phyloP scores from a whole-genome alignment of 2,329 filamentous ascomycete species.

The Talaromyces sp. region DNA sequence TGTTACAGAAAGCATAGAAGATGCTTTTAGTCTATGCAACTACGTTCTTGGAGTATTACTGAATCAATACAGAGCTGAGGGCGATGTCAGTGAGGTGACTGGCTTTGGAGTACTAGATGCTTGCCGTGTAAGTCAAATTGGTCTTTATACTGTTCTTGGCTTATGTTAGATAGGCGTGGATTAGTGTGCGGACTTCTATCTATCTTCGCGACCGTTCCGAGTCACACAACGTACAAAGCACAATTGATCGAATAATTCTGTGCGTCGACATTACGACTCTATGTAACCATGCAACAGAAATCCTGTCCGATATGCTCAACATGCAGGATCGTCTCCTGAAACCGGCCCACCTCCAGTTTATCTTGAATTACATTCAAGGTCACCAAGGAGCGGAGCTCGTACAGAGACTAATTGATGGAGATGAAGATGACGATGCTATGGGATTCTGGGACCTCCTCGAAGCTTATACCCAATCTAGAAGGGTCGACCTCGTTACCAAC shows the following conservation, averaged over 20 bases:
- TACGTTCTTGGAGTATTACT: constrained; percentile 35
- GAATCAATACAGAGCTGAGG: constrained; percentile 24
- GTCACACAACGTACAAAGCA: constrained; percentile 21
- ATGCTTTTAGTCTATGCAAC: constrained; percentile 37
- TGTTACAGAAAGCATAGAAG: constrained; percentile 32
- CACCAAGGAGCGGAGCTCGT: constrained; percentile 34
- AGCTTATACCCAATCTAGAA: constrained; percentile 33
- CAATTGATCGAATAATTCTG: constrained; percentile 27
- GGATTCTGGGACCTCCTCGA: constrained; percentile 41
- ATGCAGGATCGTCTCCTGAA: constrained; percentile 29
- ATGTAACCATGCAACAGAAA: constrained; percentile 32
- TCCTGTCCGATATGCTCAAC: constrained; percentile 34
- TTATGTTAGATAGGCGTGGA: constrained; percentile 31
- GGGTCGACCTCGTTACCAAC: constrained; percentile 31
- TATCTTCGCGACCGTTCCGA: constrained; percentile 24
- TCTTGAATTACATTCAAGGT: constrained; percentile 35
- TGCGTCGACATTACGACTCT: constrained; percentile 28
- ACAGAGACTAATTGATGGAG: constrained; percentile 32
- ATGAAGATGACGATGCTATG: constrained; percentile 39
- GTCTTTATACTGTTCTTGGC: not conserved
- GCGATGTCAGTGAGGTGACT: constrained; percentile 24
- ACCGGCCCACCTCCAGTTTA: constrained; percentile 26
- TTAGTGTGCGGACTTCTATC: constrained; percentile 30
- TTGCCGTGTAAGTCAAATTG: constrained; percentile 32
- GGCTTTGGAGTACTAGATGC: constrained; percentile 36